phyloP scores from a whole-genome alignment of 2,329 filamentous ascomycete genomes.

The Exophiala aquamarina region DNA sequence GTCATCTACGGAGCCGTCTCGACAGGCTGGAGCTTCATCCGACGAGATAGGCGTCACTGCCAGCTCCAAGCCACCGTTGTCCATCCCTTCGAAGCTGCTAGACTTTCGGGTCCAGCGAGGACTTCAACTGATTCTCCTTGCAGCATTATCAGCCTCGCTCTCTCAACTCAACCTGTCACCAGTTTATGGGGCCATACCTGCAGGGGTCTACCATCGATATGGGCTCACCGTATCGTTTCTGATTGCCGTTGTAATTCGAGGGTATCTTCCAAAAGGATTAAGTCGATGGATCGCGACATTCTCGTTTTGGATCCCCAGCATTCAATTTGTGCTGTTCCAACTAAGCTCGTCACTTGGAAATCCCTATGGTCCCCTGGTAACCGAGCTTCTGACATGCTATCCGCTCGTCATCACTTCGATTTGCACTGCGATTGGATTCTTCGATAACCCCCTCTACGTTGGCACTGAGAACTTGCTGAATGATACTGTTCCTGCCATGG shows the following conservation, averaged over 20 bases:
- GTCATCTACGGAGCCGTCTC: not conserved
- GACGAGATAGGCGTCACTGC: not conserved
- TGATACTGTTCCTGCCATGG: constrained; percentile 65
- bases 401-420: constrained; percentile 66
- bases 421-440: constrained; percentile 61
- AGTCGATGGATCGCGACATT: constrained; percentile 62
- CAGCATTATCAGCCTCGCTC: constrained; percentile 41
- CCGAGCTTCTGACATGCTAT: constrained; percentile 71
- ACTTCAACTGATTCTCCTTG: constrained; percentile 38
- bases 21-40: not conserved
- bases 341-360: constrained; percentile 67
- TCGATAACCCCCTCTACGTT: constrained; percentile 51
- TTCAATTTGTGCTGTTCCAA: constrained; percentile 70
- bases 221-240: constrained; percentile 67
- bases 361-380: constrained; percentile 70
- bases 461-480: constrained; percentile 58
- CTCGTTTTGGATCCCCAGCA: constrained; percentile 70
- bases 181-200: constrained; percentile 82
- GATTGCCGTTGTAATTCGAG: constrained; percentile 66
- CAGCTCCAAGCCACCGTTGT: not conserved
- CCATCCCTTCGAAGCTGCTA: constrained; percentile 3
- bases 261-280: constrained; percentile 51
- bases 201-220: constrained; percentile 69
- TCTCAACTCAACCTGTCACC: constrained; percentile 74
- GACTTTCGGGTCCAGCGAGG: constrained; percentile 27